phyloP scores from a whole-genome alignment of 164 flowering plant genomes.

The Vitis rupestris region DNA sequence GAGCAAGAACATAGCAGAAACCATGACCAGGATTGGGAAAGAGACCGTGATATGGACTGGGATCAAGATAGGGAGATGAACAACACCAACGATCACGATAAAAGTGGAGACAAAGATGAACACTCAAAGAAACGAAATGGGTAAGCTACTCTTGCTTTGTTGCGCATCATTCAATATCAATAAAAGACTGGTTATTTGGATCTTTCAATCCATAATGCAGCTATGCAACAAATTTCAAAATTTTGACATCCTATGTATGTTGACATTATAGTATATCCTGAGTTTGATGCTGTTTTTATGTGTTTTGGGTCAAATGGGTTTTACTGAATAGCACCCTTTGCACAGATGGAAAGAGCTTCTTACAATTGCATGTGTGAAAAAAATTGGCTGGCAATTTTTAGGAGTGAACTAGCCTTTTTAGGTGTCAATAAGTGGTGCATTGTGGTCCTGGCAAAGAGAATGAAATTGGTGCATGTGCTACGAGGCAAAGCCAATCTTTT shows the following conservation, averaged over 20 bases:
- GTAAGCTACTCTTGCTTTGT: constrained; percentile 27
- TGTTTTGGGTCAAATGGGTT: no score
- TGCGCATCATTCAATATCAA: not conserved
- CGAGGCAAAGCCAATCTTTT: not conserved
- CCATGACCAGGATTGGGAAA: constrained; percentile 34
- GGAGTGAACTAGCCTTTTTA: not conserved
- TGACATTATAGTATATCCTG: no score
- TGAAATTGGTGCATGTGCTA: no score
- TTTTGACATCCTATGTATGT: no score
- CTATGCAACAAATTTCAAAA: not conserved
- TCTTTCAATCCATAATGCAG: not conserved
- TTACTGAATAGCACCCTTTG: no score
- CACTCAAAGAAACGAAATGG: constrained; percentile 35
- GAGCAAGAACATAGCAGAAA: constrained; percentile 34
- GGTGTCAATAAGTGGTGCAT: not conserved
- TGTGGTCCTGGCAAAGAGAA: not conserved
- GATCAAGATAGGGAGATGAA: constrained; percentile 37
- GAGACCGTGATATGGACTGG: constrained; percentile 29
- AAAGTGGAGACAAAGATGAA: constrained; percentile 34
- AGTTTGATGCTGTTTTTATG: no score
- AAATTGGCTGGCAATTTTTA: not conserved
- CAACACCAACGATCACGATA: constrained; percentile 31
- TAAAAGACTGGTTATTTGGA: not conserved
- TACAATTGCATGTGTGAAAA: not conserved
- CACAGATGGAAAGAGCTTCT: no score